phyloP scores from a whole-genome alignment of 2,329 filamentous ascomycete species.

The Alternaria triticimaculans region DNA sequence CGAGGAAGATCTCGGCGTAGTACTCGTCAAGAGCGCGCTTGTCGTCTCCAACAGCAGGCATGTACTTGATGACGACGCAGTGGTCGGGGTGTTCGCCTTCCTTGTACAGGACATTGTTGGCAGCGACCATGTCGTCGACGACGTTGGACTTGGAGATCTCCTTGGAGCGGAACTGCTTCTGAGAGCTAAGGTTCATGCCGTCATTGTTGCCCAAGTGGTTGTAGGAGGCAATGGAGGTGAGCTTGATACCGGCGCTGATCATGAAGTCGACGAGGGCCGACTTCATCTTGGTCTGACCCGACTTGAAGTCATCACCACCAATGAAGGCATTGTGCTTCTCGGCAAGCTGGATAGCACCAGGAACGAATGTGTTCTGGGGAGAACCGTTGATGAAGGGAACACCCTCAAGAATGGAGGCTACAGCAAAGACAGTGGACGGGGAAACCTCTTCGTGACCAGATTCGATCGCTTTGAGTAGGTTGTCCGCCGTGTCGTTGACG shows the following conservation, averaged over 20 bases:
- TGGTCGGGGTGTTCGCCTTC: conserved; percentile 95
- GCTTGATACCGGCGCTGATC: conserved; percentile 97
- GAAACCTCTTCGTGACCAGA: conserved; percentile 87
- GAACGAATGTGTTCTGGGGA: conserved; percentile 98
- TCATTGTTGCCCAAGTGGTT: conserved; percentile 99
- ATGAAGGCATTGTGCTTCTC: conserved; percentile 89
- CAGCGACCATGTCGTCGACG: conserved; percentile 98
- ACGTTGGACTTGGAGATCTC: conserved; percentile 99
- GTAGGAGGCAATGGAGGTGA: conserved; percentile 98
- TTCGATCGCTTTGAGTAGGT: conserved; percentile 87
- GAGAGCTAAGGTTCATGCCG: conserved; percentile 96
- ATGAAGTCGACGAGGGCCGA: conserved; percentile 97
- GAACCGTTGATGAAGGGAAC: conserved; percentile 98
- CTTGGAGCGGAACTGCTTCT: conserved; percentile 99
- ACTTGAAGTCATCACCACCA: conserved; percentile 99
- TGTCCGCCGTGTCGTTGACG: conserved; percentile 96
- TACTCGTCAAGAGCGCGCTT: conserved; percentile 99
- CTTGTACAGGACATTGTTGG: conserved; percentile 89
- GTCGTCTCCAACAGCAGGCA: conserved; percentile 98
- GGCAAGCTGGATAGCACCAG: conserved; percentile 86
- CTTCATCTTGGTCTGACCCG: conserved; percentile 99
- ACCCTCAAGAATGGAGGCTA: conserved; percentile 89
- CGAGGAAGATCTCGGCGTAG: conserved; percentile 98
- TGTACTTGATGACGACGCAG: conserved; percentile 99
- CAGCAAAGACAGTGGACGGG: conserved; percentile 93